Conservation (phyloP, 768 basidiomycete genomes). For the Termitomyces sp. region DNA sequence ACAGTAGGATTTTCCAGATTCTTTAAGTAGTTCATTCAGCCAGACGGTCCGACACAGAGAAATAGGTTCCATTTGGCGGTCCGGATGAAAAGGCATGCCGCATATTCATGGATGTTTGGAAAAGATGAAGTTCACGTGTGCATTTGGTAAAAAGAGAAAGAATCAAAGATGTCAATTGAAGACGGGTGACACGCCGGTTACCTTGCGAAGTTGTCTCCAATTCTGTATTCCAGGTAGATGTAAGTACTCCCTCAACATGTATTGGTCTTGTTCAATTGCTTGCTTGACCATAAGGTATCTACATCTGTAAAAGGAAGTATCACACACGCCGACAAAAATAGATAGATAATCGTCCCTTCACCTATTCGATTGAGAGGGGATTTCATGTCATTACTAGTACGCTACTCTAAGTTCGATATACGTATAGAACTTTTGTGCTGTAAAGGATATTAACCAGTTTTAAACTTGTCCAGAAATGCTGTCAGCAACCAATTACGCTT, state of each 20-base stretch:
- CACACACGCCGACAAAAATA: too few relatives aligned
- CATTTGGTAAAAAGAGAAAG: not conserved
- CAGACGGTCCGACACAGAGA: slow-evolving; percentile 8
- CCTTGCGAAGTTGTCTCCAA: too few relatives aligned
- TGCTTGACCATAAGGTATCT: too few relatives aligned
- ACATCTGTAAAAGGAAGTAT: too few relatives aligned
- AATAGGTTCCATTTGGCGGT: slow-evolving; percentile 5
- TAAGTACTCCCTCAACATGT: too few relatives aligned
- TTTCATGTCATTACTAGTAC: not conserved
- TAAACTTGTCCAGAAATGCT: slow-evolving; percentile 4
- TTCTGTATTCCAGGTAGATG: not conserved
- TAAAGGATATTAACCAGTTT: not conserved
- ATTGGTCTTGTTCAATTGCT: not conserved
- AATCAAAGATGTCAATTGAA: too few relatives aligned
- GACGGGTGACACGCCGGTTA: too few relatives aligned
- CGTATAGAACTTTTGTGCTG: not conserved
- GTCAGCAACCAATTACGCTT: slow-evolving; percentile 1
- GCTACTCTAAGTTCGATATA: not conserved
- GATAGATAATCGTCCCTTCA: too few relatives aligned
- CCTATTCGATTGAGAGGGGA: not conserved
- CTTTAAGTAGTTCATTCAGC: not conserved
- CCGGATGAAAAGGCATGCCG: slow-evolving; percentile 1
- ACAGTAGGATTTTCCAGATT: not conserved
- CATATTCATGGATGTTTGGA: not conserved
- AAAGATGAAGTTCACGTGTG: not conserved